A percentile compares a stretch with the other conserved stretches of the same genome.
Conservation (phyloP, 2,329 filamentous ascomycete genomes). For the Emmonsiellopsis sp. region DNA sequence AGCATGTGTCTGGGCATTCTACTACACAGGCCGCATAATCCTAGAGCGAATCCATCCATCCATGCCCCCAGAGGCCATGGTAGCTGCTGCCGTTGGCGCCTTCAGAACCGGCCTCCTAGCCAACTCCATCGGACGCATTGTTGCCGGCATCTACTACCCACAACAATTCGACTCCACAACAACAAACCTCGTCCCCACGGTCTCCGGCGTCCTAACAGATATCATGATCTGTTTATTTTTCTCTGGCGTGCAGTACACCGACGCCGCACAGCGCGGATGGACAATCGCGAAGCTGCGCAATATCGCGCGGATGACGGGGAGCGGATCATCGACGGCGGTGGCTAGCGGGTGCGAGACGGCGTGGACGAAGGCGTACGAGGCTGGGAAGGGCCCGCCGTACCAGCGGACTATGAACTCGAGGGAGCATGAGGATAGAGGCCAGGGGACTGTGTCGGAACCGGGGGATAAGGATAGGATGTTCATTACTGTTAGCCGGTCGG, state of each 20-base stretch:
- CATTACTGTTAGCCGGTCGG: constrained; percentile 53
- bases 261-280: constrained; percentile 66
- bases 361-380: constrained; percentile 67
- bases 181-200: constrained; percentile 60
- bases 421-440: constrained; percentile 10
- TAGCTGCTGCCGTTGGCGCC: constrained; percentile 72
- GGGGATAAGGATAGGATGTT: constrained; percentile 36
- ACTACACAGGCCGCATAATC: constrained; percentile 75
- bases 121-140: constrained; percentile 68
- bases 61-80: constrained; percentile 86
- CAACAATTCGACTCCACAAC: constrained; percentile 35
- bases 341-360: constrained; percentile 73
- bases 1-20: constrained; percentile 77
- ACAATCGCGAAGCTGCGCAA: constrained; percentile 64
- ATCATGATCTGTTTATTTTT: constrained; percentile 77
- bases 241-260: constrained; percentile 69
- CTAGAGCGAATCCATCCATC: constrained; percentile 74
- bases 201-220: constrained; percentile 77
- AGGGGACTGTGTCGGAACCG: constrained; percentile 15
- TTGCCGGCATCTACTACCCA: constrained; percentile 54
- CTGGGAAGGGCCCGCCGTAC: constrained; percentile 71
- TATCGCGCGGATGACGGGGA: constrained; percentile 73
- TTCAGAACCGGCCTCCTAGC: constrained; percentile 62
- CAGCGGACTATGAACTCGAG: constrained; percentile 29
- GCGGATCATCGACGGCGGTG: constrained; percentile 74